phyloP scores from a whole-genome alignment of 2,329 filamentous ascomycete species.

The Fusarium pininemorale region DNA sequence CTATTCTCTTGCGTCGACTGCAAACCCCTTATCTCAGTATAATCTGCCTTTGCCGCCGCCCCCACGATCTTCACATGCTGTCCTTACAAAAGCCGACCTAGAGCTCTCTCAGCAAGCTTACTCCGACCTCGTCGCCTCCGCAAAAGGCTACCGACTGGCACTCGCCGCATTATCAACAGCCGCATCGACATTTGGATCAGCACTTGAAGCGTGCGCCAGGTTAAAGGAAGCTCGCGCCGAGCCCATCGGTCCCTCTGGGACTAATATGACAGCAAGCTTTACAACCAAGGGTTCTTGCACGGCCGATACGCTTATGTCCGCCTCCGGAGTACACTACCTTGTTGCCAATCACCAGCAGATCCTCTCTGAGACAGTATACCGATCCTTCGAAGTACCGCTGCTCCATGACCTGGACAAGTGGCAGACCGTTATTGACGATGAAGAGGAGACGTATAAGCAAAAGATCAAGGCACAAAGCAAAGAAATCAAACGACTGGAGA shows the following conservation, averaged over 20 bases:
- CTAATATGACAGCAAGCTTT: conserved; percentile 58
- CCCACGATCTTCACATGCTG: conserved; percentile 64
- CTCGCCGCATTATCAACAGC: conserved; percentile 68
- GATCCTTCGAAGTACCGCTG: conserved; percentile 73
- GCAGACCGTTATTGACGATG: conserved; percentile 70
- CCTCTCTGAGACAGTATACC: conserved; percentile 73
- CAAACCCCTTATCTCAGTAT: conserved; percentile 67
- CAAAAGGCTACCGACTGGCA: conserved; percentile 71
- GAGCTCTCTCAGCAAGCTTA: conserved; percentile 71
- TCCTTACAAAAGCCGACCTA: conserved; percentile 71
- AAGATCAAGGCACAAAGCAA: conserved; percentile 63
- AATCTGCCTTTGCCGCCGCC: conserved; percentile 69
- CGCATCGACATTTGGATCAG: conserved; percentile 70
- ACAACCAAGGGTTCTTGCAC: conserved; percentile 64
- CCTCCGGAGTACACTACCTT: conserved; percentile 72
- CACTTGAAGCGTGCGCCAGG: conserved; percentile 73
- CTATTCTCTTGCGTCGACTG: conserved; percentile 70
- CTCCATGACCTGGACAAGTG: conserved; percentile 75
- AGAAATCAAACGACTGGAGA: conserved; percentile 72
- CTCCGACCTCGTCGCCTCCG: conserved; percentile 67
- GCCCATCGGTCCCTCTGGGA: conserved; percentile 54
- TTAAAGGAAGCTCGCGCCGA: conserved; percentile 73
- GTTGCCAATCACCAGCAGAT: conserved; percentile 77
- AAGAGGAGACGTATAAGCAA: conserved; percentile 67
- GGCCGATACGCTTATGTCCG: conserved; percentile 69